phyloP scores from a whole-genome alignment of 1,284 basidiomycete genomes.

The Sporisorium sorghi region DNA sequence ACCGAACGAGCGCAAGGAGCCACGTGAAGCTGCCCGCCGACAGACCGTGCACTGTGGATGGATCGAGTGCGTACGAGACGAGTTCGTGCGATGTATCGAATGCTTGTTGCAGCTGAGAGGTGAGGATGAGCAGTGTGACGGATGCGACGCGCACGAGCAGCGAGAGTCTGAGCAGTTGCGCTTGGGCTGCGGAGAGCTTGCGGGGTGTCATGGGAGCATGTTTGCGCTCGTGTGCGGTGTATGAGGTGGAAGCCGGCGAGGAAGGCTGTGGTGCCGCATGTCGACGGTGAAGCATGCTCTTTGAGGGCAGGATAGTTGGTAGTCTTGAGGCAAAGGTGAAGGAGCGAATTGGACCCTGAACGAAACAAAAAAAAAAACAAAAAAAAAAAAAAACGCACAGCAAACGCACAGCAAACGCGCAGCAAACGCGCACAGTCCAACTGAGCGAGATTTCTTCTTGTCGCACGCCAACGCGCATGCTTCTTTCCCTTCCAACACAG shows the following conservation, averaged over 20 bases:
- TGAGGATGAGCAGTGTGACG: constrained; percentile 26
- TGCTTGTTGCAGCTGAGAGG: constrained; percentile 33
- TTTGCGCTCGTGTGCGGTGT: too few species aligned
- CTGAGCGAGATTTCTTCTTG: constrained; percentile 9
- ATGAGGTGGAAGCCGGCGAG: too few species aligned
- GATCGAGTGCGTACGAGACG: constrained; percentile 38
- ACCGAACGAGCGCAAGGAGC: constrained; percentile 74
- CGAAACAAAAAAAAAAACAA: too few species aligned
- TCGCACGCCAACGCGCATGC: constrained; percentile 18
- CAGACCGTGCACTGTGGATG: constrained; percentile 5
- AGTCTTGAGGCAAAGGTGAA: background rate
- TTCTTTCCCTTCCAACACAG: background rate
- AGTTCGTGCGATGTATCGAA: constrained; percentile 62
- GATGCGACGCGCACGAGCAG: constrained; percentile 23
- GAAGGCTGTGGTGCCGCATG: constrained; percentile 9
- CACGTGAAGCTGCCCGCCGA: constrained; percentile 16
- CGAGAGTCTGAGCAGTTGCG: constrained; percentile 23
- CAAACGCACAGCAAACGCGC: constrained; percentile 6
- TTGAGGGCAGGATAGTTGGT: background rate
- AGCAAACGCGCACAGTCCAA: constrained; percentile 12
- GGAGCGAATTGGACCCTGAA: constrained; percentile 24
- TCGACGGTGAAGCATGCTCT: constrained; percentile 22
- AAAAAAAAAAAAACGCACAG: too few species aligned
- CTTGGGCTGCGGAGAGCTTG: constrained; percentile 9
- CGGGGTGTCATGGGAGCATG: background rate